Base-by-base conservation (phyloP, 305 asterid species). In the Fraxinus paxiana region DNA sequence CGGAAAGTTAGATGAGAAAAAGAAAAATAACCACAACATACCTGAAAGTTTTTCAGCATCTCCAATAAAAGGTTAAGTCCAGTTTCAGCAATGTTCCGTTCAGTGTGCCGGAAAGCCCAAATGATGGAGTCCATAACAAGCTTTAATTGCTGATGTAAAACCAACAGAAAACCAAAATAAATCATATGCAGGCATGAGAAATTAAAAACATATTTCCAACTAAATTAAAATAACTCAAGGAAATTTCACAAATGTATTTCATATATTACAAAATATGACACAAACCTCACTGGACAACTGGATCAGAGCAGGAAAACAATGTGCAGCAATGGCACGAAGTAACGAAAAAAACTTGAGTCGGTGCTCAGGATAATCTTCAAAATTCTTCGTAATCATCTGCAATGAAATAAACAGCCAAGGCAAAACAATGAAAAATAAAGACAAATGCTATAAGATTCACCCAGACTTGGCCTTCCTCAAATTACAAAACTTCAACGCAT, bases 61-160 rank as follows among this genome's bases (percentile, higher is more conserved):
- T 91, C 99, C 78, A 94, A 81, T 46, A 92, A 73, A 72, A 96
- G 98, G 89, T 87, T 92, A 77, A 96, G 97, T 76, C 99, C 99
- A 69, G 98, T 94, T 89, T 96, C 99, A 30, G 99, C 99, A 84
- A 96, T 94, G 87, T 96, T 96, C 79, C 99, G 87, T 82, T 96
- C 99, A 51, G 98, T 96, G 85, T 96, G 99, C 80, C 99, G 98
- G 91, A 96, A 94, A 73, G 98, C 98, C 99, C 99, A 96, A 73
- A 96, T 94, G 76, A 96, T 94, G 77, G 99, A 96, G 87, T 96
- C 99, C 97, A 91, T 92, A 59, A 96, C 97, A 81, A 94, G 97
- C 87, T 92, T 96, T 79, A 96, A 87, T 93, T 96, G 98, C 98
- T 96, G 97, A 35, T 63, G 61, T 46, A 77, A 72, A 72, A 73